Conservation (phyloP, 306 rosid species). For the Fagus crenata region DNA sequence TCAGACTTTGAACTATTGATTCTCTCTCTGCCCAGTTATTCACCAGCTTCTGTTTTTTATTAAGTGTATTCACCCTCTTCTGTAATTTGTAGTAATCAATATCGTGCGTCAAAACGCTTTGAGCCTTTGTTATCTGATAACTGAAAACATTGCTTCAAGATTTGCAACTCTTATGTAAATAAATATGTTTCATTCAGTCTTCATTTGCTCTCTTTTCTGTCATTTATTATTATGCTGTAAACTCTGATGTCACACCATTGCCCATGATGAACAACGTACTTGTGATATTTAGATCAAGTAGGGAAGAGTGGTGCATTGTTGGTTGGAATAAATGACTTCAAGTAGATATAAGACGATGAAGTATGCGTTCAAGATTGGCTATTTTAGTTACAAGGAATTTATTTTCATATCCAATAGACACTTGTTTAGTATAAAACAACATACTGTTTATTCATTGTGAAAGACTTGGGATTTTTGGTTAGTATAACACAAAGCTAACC, state of each 20-base stretch:
- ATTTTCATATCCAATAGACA: neutral
- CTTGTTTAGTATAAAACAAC: neutral
- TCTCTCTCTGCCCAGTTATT: no score
- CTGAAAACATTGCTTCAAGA: no score
- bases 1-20: neutral
- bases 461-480: neutral
- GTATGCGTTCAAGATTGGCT: neutral
- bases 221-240: no score
- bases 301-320: neutral
- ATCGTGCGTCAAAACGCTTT: no score
- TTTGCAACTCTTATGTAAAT: no score
- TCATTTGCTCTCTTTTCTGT: no score
- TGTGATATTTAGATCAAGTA: neutral
- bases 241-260: neutral
- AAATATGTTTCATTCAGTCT: no score
- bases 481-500: no score
- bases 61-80: no score
- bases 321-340: neutral
- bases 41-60: no score
- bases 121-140: no score
- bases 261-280: neutral
- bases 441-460: neutral
- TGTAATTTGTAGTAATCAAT: no score
- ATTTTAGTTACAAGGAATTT: neutral
- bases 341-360: neutral